phyloP scores from a whole-genome alignment of 1,284 basidiomycete species.

The Singerocomus rubriflavus region DNA sequence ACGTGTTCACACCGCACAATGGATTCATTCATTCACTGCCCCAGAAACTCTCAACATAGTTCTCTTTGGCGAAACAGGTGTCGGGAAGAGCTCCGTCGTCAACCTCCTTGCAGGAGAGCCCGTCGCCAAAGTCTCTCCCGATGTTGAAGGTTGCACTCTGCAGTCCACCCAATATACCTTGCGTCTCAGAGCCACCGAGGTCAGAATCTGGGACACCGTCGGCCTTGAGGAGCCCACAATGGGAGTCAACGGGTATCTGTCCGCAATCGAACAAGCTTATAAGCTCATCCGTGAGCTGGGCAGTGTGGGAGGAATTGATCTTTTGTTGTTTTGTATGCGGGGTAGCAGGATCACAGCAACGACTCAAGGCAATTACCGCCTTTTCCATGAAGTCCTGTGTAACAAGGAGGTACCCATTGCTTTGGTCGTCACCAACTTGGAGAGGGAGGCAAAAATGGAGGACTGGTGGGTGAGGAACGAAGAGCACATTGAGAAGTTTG shows the following conservation, averaged over 20 bases:
- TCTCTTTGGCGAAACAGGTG: constrained; percentile 34
- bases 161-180: constrained; percentile 27
- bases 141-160: constrained; percentile 30
- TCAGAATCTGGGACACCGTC: constrained; percentile 39
- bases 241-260: constrained; percentile 24
- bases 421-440: constrained; percentile 37
- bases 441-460: constrained; percentile 33
- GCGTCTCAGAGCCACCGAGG: constrained; percentile 4
- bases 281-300: constrained; percentile 33
- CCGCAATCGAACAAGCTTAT: constrained; percentile 37
- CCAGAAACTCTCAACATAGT: constrained; percentile 26
- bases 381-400: constrained; percentile 38
- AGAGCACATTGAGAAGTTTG: constrained; percentile 19
- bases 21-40: background rate
- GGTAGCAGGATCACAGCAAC: constrained; percentile 34
- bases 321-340: constrained; percentile 40
- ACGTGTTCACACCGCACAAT: background rate
- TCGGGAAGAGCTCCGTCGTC: constrained; percentile 34
- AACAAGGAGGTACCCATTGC: constrained; percentile 35
- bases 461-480: constrained; percentile 31
- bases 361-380: constrained; percentile 35
- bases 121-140: constrained; percentile 27
- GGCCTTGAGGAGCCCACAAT: constrained; percentile 38
- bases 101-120: constrained; percentile 30
- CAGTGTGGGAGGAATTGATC: constrained; percentile 30